Conservation (phyloP, 2,329 filamentous ascomycete genomes). For the Coniochaeta sp. region DNA sequence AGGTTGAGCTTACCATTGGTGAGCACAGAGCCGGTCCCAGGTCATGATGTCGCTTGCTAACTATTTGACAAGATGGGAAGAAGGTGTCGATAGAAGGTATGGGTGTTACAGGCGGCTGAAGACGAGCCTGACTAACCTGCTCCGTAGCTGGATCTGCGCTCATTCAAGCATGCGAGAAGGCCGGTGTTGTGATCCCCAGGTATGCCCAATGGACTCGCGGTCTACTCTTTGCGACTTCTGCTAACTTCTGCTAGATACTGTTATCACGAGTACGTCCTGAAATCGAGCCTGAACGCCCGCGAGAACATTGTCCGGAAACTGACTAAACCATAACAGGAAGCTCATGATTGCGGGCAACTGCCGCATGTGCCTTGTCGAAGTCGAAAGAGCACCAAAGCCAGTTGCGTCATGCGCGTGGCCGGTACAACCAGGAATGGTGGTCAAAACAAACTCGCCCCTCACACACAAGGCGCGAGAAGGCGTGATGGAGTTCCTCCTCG, state of each 20-base stretch:
- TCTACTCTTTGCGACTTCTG: conserved; percentile 8
- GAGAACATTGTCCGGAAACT: neutral
- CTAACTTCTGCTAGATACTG: conserved; percentile 66
- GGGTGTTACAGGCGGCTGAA: conserved; percentile 5
- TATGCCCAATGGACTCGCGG: conserved; percentile 23
- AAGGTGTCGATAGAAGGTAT: conserved; percentile 96
- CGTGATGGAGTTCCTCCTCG: conserved; percentile 97
- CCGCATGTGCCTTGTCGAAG: conserved; percentile 98
- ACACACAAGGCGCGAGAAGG: conserved; percentile 97
- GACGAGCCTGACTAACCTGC: conserved; percentile 19
- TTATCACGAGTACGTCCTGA: conserved; percentile 79
- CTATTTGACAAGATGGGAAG: conserved; percentile 68
- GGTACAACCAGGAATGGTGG: conserved; percentile 96
- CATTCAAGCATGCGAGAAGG: conserved; percentile 99
- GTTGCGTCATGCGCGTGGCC: conserved; percentile 99
- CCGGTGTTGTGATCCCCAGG: conserved; percentile 82
- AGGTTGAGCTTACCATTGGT: conserved; percentile 97
- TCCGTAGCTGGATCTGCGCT: conserved; percentile 82
- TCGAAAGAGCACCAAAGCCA: conserved; percentile 92
- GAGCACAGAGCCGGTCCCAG: conserved; percentile 28
- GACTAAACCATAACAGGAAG: conserved; percentile 52
- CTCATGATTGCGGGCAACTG: conserved; percentile 99
- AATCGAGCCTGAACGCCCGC: neutral
- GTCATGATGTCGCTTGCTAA: conserved; percentile 7
- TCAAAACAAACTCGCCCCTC: conserved; percentile 95